Evolutionary conservation across 352 stramenopile species (phyloP).

Genomic region (Phytophthora sojae): DNA sequence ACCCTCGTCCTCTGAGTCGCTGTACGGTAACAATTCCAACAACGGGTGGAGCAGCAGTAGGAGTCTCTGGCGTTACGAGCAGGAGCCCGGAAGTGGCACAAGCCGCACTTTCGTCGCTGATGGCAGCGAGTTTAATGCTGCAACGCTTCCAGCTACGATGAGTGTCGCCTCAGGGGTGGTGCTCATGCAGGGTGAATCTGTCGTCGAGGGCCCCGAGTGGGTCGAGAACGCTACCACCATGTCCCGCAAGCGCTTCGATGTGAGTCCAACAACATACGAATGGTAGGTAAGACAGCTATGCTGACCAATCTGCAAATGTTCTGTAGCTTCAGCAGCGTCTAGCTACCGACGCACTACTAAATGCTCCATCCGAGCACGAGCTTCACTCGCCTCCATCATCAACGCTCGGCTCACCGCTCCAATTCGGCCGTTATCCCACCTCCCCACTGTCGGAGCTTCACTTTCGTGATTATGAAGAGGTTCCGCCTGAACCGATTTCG

Average conservation of each 20-base stretch:
- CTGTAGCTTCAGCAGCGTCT: constrained; percentile 67
- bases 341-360: constrained; percentile 52
- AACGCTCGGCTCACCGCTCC: constrained; percentile 23
- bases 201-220: constrained; percentile 50
- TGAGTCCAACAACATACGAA: constrained; percentile 22
- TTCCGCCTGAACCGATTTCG: constrained; percentile 46
- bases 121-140: constrained; percentile 33
- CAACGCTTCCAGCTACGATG: constrained; percentile 33
- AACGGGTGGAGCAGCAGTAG: constrained; percentile 16
- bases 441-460: constrained; percentile 24
- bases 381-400: constrained; percentile 15
- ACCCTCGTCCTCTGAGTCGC: constrained; percentile 19
- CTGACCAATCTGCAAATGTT: neutral
- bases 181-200: constrained; percentile 49
- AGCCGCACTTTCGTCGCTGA: constrained; percentile 33
- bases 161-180: constrained; percentile 50
- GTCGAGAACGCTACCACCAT: constrained; percentile 56
- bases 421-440: constrained; percentile 16
- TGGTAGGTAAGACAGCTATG: neutral
- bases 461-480: constrained; percentile 48
- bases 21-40: constrained; percentile 8
- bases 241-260: constrained; percentile 77
- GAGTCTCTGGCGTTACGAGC: constrained; percentile 41
- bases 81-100: constrained; percentile 15
- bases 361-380: constrained; percentile 35